Evolutionary conservation across 228 moss, liverwort and hornwort genomes (phyloP), one percentile per base, ranked within the genome.

Genomic region (Sphagnum magellanicum): DNA sequence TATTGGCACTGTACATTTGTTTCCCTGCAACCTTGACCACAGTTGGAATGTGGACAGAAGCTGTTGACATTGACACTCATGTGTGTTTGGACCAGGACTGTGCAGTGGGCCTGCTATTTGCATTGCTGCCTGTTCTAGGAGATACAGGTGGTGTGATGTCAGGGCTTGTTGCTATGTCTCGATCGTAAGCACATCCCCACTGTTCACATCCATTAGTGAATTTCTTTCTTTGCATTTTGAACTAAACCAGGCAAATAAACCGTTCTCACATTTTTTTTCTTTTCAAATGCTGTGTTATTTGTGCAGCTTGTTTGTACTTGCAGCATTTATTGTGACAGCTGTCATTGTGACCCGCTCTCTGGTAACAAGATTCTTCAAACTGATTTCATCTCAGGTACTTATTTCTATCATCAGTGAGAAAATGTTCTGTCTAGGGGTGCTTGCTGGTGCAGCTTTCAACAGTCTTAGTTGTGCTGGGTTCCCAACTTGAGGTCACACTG

Each of bases 41-140:
- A 32, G 32, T 32, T 32, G 32, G 32, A 32, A 32, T 32, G 32
- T 32, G 32, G 32, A 32, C 32, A 32, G 32, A 32, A 32, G 32
- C 32, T 32, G 32, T 32, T 32, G 32, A 32, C 32, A 2, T 32
- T 32, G 32, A 32, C 32, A 32, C 32, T 3, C 32, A 32, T 32
- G 32, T 32, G 32, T 60, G 13, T 12, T 75, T 65, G 17, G 10
- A 47, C 52, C 78, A 88, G 89, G 98, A 98, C 65, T 98, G 98
- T 78, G 85, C 87, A 70, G 94, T 94, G 0, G 98, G 98, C 5
- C 78, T 98, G 79, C 91, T 98, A 5, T 98, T 98, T 81, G 94
- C 98, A 60, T 82, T 98, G 67, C 81, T 98, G 32, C 98, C 98
- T 52, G 94, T 98, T 63, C 84, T 98, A 64, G 98, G 92, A 63